Evolutionary conservation across 2,329 filamentous ascomycete genomes (phyloP).

Genomic region (Whalleya microplaca): DNA sequence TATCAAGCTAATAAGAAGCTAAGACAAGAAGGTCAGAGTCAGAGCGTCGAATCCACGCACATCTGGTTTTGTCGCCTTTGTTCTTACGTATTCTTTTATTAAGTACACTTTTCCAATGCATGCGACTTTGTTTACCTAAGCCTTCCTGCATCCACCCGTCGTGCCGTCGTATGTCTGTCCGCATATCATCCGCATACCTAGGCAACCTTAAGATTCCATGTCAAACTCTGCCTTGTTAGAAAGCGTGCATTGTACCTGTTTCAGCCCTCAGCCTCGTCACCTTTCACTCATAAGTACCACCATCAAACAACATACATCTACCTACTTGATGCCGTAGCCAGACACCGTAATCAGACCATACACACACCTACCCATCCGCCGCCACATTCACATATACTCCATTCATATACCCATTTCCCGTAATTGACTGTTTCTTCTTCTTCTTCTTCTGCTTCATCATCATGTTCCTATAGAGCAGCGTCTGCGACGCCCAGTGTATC

Average conservation of each 20-base stretch:
- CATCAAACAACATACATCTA: too few species aligned
- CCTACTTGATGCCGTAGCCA: background rate
- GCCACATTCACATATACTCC: background rate
- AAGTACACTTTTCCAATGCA: background rate
- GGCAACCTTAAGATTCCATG: too few species aligned
- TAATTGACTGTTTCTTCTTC: background rate
- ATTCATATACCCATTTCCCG: background rate
- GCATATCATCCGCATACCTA: too few species aligned
- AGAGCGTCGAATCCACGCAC: too few species aligned
- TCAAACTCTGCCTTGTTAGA: background rate
- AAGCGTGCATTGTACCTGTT: background rate
- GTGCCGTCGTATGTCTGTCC: too few species aligned
- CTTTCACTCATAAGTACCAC: too few species aligned
- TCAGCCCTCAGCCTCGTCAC: background rate
- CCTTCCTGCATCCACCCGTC: too few species aligned
- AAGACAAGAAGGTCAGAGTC: too few species aligned
- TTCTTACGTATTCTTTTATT: background rate
- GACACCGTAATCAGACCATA: too few species aligned
- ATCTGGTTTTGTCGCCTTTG: background rate
- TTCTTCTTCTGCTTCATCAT: constrained; percentile 6
- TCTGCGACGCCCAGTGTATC: constrained; percentile 3
- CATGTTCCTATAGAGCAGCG: constrained; percentile 17
- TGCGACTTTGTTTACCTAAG: background rate
- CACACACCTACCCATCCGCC: background rate
- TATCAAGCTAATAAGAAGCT: too few species aligned